Evolutionary conservation across 106 monocot species (phyloP).

Genomic region (Dendrobium catenatum): DNA sequence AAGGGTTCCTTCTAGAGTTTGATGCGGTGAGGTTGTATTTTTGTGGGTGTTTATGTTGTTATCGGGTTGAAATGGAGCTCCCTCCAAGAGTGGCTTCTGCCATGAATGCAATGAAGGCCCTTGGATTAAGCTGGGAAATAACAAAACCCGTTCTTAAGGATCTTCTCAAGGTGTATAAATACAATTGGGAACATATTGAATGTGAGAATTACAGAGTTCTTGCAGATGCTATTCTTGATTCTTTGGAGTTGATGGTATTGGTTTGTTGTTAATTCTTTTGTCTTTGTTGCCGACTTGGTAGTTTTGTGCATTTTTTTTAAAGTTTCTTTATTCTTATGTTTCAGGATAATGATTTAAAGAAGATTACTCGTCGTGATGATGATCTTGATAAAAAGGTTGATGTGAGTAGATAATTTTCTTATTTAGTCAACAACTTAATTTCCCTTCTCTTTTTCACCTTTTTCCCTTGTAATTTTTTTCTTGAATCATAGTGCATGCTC

Average conservation of each 20-base stretch:
- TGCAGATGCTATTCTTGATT: constrained; percentile 48
- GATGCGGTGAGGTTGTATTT: background rate
- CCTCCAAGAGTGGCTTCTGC: constrained; percentile 23
- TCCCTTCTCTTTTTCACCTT: background rate
- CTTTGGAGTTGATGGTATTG: constrained; percentile 22
- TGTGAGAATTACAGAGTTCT: constrained; percentile 46
- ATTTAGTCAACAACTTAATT: background rate
- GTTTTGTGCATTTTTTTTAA: background rate
- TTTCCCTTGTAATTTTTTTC: background rate
- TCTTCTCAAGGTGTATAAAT: constrained; percentile 38
- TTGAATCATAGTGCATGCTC: background rate
- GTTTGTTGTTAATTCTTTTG: background rate
- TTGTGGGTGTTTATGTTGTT: background rate
- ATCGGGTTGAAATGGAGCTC: background rate
- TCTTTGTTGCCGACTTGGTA: background rate
- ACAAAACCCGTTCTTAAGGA: constrained; percentile 38
- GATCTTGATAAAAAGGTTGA: background rate
- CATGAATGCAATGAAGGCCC: constrained; percentile 36
- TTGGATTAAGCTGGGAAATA: constrained; percentile 29
- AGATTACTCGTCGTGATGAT: background rate
- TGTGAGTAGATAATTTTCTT: background rate
- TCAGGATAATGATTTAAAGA: background rate
- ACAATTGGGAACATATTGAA: constrained; percentile 64
- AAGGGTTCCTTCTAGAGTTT: background rate
- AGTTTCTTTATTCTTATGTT: background rate